These are phyloP conservation scores for Cryptococcus jaspeensis DNA, from an alignment of 1,284 basidiomycete species.

Conservation along the genomic window DNA sequence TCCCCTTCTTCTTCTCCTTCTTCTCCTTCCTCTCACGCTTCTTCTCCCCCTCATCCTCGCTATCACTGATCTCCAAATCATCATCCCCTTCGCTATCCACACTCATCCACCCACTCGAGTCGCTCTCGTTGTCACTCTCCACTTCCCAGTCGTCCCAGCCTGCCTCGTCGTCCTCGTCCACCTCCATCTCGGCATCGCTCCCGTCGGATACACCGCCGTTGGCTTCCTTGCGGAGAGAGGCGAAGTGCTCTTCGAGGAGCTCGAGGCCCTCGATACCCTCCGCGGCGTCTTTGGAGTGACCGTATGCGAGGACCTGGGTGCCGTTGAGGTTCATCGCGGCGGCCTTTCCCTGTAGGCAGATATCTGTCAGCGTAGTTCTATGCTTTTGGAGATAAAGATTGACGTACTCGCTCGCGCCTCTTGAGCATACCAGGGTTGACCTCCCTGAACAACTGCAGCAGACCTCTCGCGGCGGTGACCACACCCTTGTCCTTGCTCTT, in stretches of 20 bases:
- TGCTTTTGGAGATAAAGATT: neutral
- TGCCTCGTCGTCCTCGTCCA: constrained; percentile 64
- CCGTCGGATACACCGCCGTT: constrained; percentile 55
- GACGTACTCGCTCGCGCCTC: constrained; percentile 67
- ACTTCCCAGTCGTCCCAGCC: constrained; percentile 89
- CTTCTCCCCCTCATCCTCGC: constrained; percentile 68
- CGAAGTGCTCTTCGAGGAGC: constrained; percentile 82
- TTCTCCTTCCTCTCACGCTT: constrained; percentile 42
- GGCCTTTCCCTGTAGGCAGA: constrained; percentile 67
- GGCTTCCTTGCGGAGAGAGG: constrained; percentile 66
- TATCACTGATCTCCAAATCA: constrained; percentile 76
- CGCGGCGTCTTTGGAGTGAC: constrained; percentile 66
- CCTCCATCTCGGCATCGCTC: constrained; percentile 52
- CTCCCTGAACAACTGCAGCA: constrained; percentile 91
- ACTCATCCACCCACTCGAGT: constrained; percentile 79
- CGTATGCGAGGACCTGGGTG: constrained; percentile 71
- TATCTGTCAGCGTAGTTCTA: constrained; percentile 5
- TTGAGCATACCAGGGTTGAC: constrained; percentile 94
- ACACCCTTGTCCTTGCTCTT: constrained; percentile 96
- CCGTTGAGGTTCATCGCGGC: constrained; percentile 71
- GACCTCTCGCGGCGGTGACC: constrained; percentile 77
- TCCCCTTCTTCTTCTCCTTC: constrained; percentile 39
- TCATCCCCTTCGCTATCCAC: constrained; percentile 72
- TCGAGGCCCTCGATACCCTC: constrained; percentile 87
- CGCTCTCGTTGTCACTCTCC: constrained; percentile 66